Evolutionary conservation across 2,329 filamentous ascomycete species (phyloP).

Genomic region (Bimuria novae-zelandiae): DNA sequence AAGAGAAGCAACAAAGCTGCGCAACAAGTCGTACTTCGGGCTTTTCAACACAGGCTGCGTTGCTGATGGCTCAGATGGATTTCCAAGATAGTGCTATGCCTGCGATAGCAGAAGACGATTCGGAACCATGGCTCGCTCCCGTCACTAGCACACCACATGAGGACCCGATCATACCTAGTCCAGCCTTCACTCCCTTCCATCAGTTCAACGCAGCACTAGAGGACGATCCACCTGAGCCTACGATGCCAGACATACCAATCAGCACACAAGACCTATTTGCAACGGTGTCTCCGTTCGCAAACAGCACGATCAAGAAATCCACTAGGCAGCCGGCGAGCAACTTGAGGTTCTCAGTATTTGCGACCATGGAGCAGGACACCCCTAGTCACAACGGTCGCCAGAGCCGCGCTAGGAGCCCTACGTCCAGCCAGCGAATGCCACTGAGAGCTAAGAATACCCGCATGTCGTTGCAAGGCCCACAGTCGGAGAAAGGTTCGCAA

Average conservation of each 20-base stretch:
- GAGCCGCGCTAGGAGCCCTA: constrained; percentile 27
- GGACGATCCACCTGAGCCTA: constrained; percentile 16
- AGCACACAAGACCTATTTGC: constrained; percentile 53
- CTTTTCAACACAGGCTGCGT: constrained; percentile 44
- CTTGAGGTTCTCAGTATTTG: constrained; percentile 28
- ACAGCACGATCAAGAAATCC: constrained; percentile 46
- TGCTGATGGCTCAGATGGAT: constrained; percentile 39
- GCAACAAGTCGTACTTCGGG: constrained; percentile 27
- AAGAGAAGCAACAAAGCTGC: constrained; percentile 5
- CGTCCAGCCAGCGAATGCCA: constrained; percentile 28
- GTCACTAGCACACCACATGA: constrained; percentile 23
- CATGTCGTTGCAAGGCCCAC: constrained; percentile 20
- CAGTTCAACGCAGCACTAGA: constrained; percentile 30
- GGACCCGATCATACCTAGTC: constrained; percentile 19
- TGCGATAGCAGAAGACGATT: constrained; percentile 18
- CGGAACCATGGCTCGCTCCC: constrained; percentile 23
- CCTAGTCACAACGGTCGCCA: constrained; percentile 6
- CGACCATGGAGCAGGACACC: constrained; percentile 13
- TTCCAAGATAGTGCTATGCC: constrained; percentile 38
- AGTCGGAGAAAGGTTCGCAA: constrained; percentile 31
- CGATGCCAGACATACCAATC: constrained; percentile 23
- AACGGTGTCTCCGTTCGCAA: constrained; percentile 47
- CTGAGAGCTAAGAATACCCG: constrained; percentile 33
- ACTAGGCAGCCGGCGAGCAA: constrained; percentile 22
- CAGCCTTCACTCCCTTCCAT: constrained; percentile 37